Conservation (phyloP, 495 filamentous ascomycete genomes). For the Talaromyces trachyspermus region DNA sequence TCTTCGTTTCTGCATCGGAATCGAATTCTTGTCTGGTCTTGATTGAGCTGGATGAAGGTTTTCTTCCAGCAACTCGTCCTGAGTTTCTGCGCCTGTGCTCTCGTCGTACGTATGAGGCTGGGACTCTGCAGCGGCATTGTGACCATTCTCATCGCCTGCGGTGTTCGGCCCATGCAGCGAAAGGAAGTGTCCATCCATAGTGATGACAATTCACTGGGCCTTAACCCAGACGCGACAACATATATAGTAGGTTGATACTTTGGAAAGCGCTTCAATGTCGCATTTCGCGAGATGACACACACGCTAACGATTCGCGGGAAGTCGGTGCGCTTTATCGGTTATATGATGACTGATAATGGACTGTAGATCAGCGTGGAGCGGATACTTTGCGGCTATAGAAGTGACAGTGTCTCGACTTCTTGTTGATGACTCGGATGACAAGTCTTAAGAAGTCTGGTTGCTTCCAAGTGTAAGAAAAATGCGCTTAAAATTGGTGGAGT, state of each 20-base stretch:
- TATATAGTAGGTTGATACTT: neutral
- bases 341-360: neutral
- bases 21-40: constrained; percentile 27
- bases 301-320: neutral
- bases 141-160: neutral
- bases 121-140: neutral
- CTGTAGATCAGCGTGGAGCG: neutral
- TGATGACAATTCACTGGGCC: neutral
- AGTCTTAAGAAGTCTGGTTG: too few relatives aligned
- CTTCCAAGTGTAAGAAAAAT: too few relatives aligned
- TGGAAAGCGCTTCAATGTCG: neutral
- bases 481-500: too few relatives aligned
- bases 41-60: constrained; percentile 19
- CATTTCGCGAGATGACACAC: neutral
- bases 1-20: constrained; percentile 77
- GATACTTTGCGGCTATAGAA: neutral
- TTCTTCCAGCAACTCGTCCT: constrained; percentile 17
- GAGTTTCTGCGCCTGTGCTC: constrained; percentile 24
- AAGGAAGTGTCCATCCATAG: constrained; percentile 1
- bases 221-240: neutral
- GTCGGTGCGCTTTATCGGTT: constrained; percentile 1
- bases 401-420: too few relatives aligned
- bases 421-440: too few relatives aligned
- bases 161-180: neutral
- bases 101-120: constrained; percentile 7